These are phyloP conservation scores for Xylaria grammica DNA, from an alignment of 495 filamentous ascomycete species.

Conservation along the genomic window DNA sequence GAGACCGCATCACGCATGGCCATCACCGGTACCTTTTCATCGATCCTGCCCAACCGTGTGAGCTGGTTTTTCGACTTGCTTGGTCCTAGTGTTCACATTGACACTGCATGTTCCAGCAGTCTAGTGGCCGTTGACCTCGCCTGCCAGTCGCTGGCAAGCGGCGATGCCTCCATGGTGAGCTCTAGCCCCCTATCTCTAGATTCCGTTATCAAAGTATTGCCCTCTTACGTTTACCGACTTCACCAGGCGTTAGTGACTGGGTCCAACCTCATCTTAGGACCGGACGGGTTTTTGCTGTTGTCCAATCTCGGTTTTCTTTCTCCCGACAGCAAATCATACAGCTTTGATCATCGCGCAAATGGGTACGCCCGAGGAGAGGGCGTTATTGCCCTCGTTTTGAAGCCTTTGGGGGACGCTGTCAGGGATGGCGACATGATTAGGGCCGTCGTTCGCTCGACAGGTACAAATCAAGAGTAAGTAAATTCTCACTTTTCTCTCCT, in stretches of 20 bases:
- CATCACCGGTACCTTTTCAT: slow-evolving; percentile 38
- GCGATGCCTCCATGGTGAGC: slow-evolving; percentile 34
- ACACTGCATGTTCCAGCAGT: slow-evolving; percentile 83
- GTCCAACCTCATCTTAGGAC: slow-evolving; percentile 53
- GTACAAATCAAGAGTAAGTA: slow-evolving; percentile 54
- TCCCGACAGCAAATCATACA: slow-evolving; percentile 50
- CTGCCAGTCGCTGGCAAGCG: slow-evolving; percentile 71
- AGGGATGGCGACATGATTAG: slow-evolving; percentile 58
- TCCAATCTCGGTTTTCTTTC: slow-evolving; percentile 43
- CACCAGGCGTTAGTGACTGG: slow-evolving; percentile 54
- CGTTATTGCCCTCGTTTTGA: slow-evolving; percentile 57
- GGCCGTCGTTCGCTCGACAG: slow-evolving; percentile 60
- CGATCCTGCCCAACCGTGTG: slow-evolving; percentile 59
- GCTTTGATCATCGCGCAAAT: slow-evolving; percentile 63
- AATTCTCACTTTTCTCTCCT: not conserved
- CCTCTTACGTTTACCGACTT: not conserved
- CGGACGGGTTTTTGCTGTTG: slow-evolving; percentile 40
- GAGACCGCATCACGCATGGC: slow-evolving; percentile 30
- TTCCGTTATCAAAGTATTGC: not conserved
- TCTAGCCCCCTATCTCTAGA: not conserved
- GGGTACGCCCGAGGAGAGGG: slow-evolving; percentile 70
- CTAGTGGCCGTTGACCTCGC: slow-evolving; percentile 62
- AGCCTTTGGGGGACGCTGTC: slow-evolving; percentile 55
- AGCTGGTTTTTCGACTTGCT: slow-evolving; percentile 53
- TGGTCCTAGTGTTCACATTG: slow-evolving; percentile 64